phyloP scores from a whole-genome alignment of 495 filamentous ascomycete species.

The Aspergillus sparsus region DNA sequence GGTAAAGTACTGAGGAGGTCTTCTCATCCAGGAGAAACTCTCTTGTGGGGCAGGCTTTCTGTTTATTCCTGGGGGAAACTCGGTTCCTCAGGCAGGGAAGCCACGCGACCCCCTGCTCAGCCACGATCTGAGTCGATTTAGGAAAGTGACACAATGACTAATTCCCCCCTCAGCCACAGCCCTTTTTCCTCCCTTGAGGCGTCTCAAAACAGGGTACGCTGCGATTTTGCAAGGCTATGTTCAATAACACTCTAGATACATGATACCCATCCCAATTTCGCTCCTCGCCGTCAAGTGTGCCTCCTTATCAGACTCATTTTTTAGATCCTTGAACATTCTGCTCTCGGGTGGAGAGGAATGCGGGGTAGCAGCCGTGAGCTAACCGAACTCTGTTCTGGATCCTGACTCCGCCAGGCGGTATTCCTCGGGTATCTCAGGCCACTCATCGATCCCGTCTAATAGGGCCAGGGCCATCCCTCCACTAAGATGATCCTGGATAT shows the following conservation, averaged over 20 bases:
- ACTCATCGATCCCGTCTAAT: slow-evolving; percentile 58
- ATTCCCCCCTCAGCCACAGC: neutral
- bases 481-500: slow-evolving; percentile 58
- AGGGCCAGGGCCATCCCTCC: slow-evolving; percentile 59
- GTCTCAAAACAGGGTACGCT: neutral
- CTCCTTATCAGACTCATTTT: neutral
- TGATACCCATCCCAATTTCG: neutral
- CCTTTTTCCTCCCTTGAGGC: neutral
- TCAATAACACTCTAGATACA: neutral
- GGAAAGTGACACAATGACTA: neutral
- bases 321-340: neutral
- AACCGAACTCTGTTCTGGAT: neutral
- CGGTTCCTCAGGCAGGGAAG: neutral
- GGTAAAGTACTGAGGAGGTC: neutral
- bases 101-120: neutral
- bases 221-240: neutral
- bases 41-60: no score
- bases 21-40: neutral
- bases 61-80: neutral
- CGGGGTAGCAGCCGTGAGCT: neutral
- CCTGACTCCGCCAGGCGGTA: slow-evolving; percentile 21
- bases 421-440: slow-evolving; percentile 44
- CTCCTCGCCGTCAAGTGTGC: neutral
- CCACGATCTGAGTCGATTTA: neutral
- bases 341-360: slow-evolving; percentile 1